Evolutionary conservation across 1,139 yeast species (phyloP).

Genomic region (Yamadazyma triangularis): DNA sequence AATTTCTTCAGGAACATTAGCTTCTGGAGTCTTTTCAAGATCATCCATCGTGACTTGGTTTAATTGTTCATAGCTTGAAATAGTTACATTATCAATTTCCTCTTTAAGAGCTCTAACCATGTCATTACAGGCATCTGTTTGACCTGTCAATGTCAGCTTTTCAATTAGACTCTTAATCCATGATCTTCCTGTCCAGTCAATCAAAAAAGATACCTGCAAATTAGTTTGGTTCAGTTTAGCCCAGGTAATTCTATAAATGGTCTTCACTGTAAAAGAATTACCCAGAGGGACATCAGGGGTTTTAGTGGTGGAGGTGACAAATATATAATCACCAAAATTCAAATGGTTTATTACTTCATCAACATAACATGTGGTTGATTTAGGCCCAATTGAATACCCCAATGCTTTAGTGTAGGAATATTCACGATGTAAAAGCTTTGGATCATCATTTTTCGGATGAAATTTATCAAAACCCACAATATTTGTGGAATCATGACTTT

Average conservation of each 20-base stretch:
- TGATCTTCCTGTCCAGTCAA: constrained; percentile 53
- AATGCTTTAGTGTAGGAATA: constrained; percentile 44
- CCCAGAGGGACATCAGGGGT: constrained; percentile 66
- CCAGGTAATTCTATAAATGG: constrained; percentile 49
- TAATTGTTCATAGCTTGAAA: constrained; percentile 1
- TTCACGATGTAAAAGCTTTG: constrained; percentile 26
- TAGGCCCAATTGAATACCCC: constrained; percentile 56
- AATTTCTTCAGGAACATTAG: background rate
- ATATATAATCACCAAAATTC: constrained; percentile 34
- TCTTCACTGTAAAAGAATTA: constrained; percentile 46
- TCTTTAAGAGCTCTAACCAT: constrained; percentile 23
- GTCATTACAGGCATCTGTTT: constrained; percentile 34
- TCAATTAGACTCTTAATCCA: constrained; percentile 57
- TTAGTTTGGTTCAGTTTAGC: constrained; percentile 36
- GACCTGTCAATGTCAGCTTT: constrained; percentile 47
- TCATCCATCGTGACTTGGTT: background rate
- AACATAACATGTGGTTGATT: constrained; percentile 49
- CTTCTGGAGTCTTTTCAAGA: constrained; percentile 1
- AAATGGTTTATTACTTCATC: constrained; percentile 39
- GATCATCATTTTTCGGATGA: constrained; percentile 26
- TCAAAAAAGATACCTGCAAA: constrained; percentile 38
- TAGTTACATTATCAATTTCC: constrained; percentile 16
- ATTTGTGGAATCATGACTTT: constrained; percentile 45
- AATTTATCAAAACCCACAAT: constrained; percentile 40
- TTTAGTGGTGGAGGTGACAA: constrained; percentile 33